These are phyloP conservation scores for Draba incana DNA, from an alignment of 345 rosid species.

Conservation along the genomic window DNA sequence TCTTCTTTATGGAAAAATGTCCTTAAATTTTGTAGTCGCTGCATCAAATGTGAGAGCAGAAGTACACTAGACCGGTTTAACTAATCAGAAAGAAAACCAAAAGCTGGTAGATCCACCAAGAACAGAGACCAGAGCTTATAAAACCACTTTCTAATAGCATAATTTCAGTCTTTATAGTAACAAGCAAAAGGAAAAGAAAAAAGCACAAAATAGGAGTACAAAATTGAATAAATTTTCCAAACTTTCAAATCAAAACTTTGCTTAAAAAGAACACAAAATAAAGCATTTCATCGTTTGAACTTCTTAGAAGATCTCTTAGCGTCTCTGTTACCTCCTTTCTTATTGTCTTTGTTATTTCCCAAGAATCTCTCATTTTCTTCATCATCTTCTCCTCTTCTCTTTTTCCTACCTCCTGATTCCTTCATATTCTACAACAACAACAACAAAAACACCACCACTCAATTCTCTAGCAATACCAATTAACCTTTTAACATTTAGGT, in stretches of 20 bases:
- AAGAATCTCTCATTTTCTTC: conserved; percentile 62
- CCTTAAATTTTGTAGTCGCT: not conserved
- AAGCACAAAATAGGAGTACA: conserved; percentile 9
- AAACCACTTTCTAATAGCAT: not conserved
- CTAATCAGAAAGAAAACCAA: not conserved
- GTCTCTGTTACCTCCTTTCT: conserved; percentile 49
- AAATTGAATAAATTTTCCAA: not conserved
- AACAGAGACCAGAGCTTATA: not conserved
- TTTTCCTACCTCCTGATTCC: conserved; percentile 55
- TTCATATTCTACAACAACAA: conserved; percentile 55
- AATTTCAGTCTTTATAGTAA: not conserved
- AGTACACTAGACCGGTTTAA: not conserved
- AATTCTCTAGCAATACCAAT: not conserved
- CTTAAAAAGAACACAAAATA: no score
- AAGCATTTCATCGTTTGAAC: conserved; percentile 32
- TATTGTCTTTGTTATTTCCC: conserved; percentile 47
- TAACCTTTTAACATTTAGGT: not conserved
- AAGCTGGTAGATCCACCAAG: not conserved
- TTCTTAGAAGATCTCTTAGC: conserved; percentile 49
- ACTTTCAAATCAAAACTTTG: no score
- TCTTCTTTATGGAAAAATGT: conserved; percentile 2
- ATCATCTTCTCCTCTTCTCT: conserved; percentile 57
- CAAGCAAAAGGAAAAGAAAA: not conserved
- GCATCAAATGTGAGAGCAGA: no score
- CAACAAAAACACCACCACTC: no score